A percentile compares a stretch with the other conserved stretches of the same genome.
Conservation (phyloP, 2,329 filamentous ascomycete species). For the Pseudopithomyces maydicus region DNA sequence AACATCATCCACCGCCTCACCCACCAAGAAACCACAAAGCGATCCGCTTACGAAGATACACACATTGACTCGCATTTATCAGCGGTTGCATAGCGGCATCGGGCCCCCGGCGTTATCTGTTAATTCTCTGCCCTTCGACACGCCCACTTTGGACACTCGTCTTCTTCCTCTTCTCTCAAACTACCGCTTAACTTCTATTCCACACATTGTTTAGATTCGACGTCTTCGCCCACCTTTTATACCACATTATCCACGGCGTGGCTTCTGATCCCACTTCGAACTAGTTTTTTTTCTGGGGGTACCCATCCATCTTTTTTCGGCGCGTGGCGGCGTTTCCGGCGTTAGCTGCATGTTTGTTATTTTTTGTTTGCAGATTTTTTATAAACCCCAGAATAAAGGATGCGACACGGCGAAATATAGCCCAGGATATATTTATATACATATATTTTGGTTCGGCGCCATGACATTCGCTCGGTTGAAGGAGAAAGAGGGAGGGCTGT, state of each 20-base stretch:
- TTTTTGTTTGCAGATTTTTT: not conserved
- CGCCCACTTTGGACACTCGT: not conserved
- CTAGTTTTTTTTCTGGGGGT: conserved; percentile 5
- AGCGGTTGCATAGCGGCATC: conserved; percentile 42
- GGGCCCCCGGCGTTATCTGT: conserved; percentile 7
- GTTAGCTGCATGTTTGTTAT: not conserved
- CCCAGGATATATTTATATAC: no score
- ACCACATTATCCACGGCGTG: not conserved
- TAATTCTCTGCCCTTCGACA: not conserved
- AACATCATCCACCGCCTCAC: conserved; percentile 40
- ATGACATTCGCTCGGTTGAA: no score
- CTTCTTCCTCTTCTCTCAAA: not conserved
- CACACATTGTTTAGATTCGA: conserved; percentile 1
- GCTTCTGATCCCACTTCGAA: not conserved
- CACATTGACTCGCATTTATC: conserved; percentile 32
- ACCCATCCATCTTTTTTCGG: not conserved
- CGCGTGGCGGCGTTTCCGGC: conserved; percentile 5
- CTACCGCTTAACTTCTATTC: conserved; percentile 5
- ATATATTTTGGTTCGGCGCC: no score
- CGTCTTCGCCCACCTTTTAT: conserved; percentile 1
- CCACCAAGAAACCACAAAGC: conserved; percentile 19
- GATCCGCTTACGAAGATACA: conserved; percentile 20
- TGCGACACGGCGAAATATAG: no score
- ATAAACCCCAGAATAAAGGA: not conserved
- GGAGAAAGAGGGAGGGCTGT: no score